These are phyloP conservation scores for Fomitopsis betulina DNA, from an alignment of 1,284 basidiomycete genomes.

Conservation along the genomic window DNA sequence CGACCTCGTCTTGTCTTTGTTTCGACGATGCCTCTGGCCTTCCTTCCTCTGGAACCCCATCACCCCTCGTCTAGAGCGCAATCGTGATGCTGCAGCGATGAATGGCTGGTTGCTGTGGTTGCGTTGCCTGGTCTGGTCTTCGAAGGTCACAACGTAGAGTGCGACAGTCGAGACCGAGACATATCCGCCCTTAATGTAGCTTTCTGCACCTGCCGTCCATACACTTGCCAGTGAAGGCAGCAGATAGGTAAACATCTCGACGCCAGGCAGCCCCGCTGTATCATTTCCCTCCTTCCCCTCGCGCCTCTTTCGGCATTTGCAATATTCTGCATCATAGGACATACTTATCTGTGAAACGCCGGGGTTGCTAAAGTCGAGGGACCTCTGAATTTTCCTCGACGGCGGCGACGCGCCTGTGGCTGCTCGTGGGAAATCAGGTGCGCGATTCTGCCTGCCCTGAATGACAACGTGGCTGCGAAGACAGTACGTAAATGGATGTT, in stretches of 20 bases:
- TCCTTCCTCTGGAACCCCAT: background rate
- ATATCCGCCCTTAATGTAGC: background rate
- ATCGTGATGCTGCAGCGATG: too few species aligned
- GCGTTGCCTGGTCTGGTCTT: too few species aligned
- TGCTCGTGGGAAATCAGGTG: background rate
- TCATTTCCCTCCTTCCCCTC: too few species aligned
- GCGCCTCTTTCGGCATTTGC: too few species aligned
- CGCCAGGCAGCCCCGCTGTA: too few species aligned
- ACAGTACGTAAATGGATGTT: slow-evolving; percentile 18
- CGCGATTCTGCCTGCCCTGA: slow-evolving; percentile 29
- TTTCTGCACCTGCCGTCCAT: background rate
- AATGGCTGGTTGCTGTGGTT: too few species aligned
- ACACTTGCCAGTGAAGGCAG: too few species aligned
- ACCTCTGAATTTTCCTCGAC: background rate
- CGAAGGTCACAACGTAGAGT: too few species aligned
- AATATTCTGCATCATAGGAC: too few species aligned
- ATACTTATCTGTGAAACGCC: background rate
- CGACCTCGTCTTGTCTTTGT: background rate
- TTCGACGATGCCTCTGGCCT: background rate
- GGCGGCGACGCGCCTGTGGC: slow-evolving; percentile 9
- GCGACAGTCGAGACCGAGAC: background rate
- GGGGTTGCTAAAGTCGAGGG: background rate
- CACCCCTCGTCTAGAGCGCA: too few species aligned
- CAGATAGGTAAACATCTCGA: too few species aligned
- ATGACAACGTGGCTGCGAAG: slow-evolving; percentile 22